Evolutionary conservation across 768 basidiomycete species (phyloP).

Genomic region (Suillus brevipes): DNA sequence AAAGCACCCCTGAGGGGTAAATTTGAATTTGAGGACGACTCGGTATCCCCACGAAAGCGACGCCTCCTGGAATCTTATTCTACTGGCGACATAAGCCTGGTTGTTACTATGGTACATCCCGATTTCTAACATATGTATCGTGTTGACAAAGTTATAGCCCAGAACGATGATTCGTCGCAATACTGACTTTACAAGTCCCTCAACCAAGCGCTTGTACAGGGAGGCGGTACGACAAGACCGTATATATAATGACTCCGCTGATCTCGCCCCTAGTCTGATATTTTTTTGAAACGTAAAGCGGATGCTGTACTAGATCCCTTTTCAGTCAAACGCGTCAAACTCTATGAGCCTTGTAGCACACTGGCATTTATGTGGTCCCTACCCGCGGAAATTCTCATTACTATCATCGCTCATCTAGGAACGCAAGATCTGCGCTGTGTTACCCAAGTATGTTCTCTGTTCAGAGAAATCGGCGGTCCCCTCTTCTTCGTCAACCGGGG

Average conservation of each 20-base stretch:
- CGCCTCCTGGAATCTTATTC: background rate
- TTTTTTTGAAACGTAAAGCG: background rate
- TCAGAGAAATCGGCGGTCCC: background rate
- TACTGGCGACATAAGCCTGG: background rate
- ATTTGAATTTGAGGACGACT: background rate
- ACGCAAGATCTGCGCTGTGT: background rate
- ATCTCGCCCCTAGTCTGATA: background rate
- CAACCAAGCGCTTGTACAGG: background rate
- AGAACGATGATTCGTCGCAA: background rate
- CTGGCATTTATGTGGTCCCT: background rate
- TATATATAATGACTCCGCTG: background rate
- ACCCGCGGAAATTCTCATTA: background rate
- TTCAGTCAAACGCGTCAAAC: background rate
- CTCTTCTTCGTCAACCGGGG: background rate
- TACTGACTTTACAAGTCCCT: background rate
- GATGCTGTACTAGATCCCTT: background rate
- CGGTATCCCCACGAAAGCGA: background rate
- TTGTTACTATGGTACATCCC: background rate
- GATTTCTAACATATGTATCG: background rate
- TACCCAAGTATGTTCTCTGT: background rate
- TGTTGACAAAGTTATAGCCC: background rate
- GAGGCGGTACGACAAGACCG: background rate
- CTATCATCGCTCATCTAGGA: background rate
- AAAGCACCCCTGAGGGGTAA: background rate
- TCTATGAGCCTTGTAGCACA: background rate